Conservation (phyloP, 2,329 filamentous ascomycete species). For the Alternaria arbusti region DNA sequence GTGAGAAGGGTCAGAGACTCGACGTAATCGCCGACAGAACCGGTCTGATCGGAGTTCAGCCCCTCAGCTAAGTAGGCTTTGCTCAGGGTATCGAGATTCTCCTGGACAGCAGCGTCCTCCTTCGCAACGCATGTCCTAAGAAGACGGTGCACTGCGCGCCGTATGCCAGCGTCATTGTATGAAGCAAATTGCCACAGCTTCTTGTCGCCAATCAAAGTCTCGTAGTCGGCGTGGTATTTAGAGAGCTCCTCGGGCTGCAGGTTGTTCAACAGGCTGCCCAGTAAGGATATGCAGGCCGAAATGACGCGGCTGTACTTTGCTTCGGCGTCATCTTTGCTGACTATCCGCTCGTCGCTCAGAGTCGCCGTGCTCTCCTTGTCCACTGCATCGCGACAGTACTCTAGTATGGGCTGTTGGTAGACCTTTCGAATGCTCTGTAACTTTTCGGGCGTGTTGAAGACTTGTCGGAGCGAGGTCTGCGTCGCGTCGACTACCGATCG, state of each 20-base stretch:
- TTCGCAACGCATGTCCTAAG: conserved; percentile 59
- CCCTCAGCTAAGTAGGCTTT: conserved; percentile 76
- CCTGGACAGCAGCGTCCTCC: conserved; percentile 50
- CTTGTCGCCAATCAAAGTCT: conserved; percentile 68
- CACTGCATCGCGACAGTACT: conserved; percentile 81
- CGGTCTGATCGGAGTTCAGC: conserved; percentile 72
- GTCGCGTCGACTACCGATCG: conserved; percentile 77
- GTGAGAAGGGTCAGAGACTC: conserved; percentile 72
- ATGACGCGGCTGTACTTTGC: conserved; percentile 84
- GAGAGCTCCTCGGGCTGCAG: conserved; percentile 60
- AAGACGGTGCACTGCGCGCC: conserved; percentile 64
- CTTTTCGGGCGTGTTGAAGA: conserved; percentile 84
- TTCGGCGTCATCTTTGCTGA: conserved; percentile 82
- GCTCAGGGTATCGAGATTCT: conserved; percentile 63
- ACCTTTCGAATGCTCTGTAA: conserved; percentile 76
- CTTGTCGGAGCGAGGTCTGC: conserved; percentile 73
- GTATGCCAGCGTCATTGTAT: conserved; percentile 63
- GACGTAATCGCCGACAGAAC: conserved; percentile 75
- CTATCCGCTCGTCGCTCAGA: conserved; percentile 86
- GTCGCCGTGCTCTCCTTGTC: conserved; percentile 78
- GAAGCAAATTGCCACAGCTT: conserved; percentile 66
- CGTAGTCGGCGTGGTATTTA: conserved; percentile 68
- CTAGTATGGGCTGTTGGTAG: conserved; percentile 80
- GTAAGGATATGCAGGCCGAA: conserved; percentile 63
- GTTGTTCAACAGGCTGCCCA: conserved; percentile 60